Evolutionary conservation across 1,284 basidiomycete genomes (phyloP), one percentile per base, ranked within the genome.

Genomic region (Termitomyces sp.): DNA sequence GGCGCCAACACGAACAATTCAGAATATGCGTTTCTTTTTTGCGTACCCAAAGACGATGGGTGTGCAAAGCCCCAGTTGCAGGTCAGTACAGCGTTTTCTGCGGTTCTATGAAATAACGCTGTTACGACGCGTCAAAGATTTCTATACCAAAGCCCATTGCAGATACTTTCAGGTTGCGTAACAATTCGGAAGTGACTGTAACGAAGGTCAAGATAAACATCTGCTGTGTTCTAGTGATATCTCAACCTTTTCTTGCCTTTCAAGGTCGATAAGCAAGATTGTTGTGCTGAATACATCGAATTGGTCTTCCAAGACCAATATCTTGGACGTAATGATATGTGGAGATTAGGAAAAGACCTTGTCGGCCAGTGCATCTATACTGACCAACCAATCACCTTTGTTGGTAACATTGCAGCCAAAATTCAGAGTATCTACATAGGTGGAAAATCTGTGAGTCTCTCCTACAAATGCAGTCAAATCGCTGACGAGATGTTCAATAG

Each of bases 291-390:
- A 60, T 90, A 88, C 66, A 79, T 96, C 50, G 94, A 97, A 65
- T 80, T 97, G 52, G 84, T 85, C 46, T 97, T 97, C 67, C 88
- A 90, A 62, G 94, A 96, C 65, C 92, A 94, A 66, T 95, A 95
- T 65, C 77, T 96, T 9, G 93, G 92, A 24, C 83, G 94, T 51
- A 92, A 91, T 53, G 94, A 96, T 63, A 94, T 95, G 92, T 96
- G 93, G 89, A 79, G 90, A 42, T 76, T 95, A 12, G 83, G 84
- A 28, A 84, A 88, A 67, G 79, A 85, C 50, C 77, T 96, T 38
- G 83, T 86, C 1, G 85, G 86, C n/a, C 88, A 90, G 65, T 88
- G 84, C 63, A 72, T 88, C 13, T 84, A 87, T 62, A 73, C 78
- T 5, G 80, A 84, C 58, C 85, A 92, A 66, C 86, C 89, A 44